These are phyloP conservation scores for Thalassiosira delicatula DNA, from an alignment of 352 stramenopile species.

Conservation along the genomic window DNA sequence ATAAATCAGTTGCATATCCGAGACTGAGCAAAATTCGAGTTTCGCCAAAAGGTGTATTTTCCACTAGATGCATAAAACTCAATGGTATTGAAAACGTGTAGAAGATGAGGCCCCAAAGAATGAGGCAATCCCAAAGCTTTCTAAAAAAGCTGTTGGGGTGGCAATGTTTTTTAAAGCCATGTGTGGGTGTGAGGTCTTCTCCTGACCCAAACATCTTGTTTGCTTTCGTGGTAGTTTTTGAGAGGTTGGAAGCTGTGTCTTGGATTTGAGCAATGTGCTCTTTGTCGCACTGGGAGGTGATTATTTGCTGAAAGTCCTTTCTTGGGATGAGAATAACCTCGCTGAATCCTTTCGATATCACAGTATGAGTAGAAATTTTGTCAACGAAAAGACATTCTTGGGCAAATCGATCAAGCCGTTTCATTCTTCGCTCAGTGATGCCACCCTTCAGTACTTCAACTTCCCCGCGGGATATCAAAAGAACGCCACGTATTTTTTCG, in stretches of 20 bases:
- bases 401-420: constrained; percentile 61
- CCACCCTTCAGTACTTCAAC: constrained; percentile 60
- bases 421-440: constrained; percentile 66
- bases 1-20: constrained; percentile 63
- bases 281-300: constrained; percentile 63
- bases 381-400: constrained; percentile 65
- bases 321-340: constrained; percentile 64
- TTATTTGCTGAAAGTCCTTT: constrained; percentile 64
- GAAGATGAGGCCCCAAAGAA: constrained; percentile 64
- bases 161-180: constrained; percentile 57
- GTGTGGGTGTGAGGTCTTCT: constrained; percentile 51
- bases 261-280: constrained; percentile 59
- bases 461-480: constrained; percentile 69
- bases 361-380: constrained; percentile 44
- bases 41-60: constrained; percentile 43
- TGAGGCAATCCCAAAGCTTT: constrained; percentile 57
- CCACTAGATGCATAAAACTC: constrained; percentile 57
- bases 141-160: constrained; percentile 61
- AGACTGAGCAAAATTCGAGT: constrained; percentile 52
- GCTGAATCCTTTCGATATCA: constrained; percentile 66
- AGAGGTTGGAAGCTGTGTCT: constrained; percentile 44
- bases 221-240: constrained; percentile 56
- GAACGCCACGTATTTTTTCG: constrained; percentile 57
- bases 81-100: constrained; percentile 71
- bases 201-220: constrained; percentile 72